phyloP scores from a whole-genome alignment of 2,329 filamentous ascomycete genomes.

The Akanthomyces lecanii region DNA sequence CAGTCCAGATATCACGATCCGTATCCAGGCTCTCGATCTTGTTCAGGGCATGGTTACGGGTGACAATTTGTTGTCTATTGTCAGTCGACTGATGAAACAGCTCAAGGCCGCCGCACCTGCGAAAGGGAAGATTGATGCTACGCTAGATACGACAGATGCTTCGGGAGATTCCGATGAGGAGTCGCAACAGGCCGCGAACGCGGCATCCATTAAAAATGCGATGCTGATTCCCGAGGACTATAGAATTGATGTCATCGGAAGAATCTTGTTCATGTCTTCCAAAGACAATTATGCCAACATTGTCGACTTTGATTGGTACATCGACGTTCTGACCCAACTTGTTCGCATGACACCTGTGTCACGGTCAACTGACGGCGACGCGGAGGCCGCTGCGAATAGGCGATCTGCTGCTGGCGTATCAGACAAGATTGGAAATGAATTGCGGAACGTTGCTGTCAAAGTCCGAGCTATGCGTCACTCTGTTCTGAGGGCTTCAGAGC shows the following conservation, averaged over 20 bases:
- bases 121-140: constrained; percentile 40
- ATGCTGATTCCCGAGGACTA: constrained; percentile 81
- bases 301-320: constrained; percentile 94
- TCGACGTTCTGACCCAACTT: constrained; percentile 82
- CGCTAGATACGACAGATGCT: constrained; percentile 42
- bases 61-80: constrained; percentile 78
- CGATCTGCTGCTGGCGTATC: constrained; percentile 42
- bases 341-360: constrained; percentile 64
- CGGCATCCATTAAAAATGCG: constrained; percentile 35
- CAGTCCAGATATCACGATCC: constrained; percentile 91
- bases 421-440: constrained; percentile 72
- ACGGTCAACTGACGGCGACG: constrained; percentile 36
- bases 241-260: constrained; percentile 72
- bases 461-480: constrained; percentile 78
- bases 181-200: constrained; percentile 40
- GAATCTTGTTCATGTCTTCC: constrained; percentile 85
- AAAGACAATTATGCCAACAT: constrained; percentile 83
- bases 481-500: constrained; percentile 78
- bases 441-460: constrained; percentile 87
- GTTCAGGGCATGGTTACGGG: constrained; percentile 90
- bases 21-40: constrained; percentile 85
- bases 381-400: constrained; percentile 26
- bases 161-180: constrained; percentile 49
- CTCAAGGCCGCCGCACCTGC: constrained; percentile 62
- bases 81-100: constrained; percentile 83